phyloP scores from a whole-genome alignment of 1,284 basidiomycete species.

The Melampsora medusae region DNA sequence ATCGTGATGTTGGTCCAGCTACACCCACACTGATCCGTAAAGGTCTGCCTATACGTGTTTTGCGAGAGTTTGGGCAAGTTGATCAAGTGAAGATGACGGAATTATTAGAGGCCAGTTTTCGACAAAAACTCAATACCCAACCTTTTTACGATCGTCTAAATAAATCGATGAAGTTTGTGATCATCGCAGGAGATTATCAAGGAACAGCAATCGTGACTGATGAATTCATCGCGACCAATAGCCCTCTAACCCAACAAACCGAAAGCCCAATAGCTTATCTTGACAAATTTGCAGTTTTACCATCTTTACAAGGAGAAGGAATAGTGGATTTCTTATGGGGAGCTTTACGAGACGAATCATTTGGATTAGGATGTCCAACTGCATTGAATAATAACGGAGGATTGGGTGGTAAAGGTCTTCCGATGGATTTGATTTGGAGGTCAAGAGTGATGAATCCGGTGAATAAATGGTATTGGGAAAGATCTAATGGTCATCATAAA shows the following conservation, averaged over 20 bases:
- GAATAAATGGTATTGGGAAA: conserved; percentile 99
- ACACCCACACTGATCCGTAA: conserved; percentile 90
- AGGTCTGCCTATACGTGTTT: conserved; percentile 79
- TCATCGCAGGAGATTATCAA: conserved; percentile 92
- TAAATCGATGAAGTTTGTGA: conserved; percentile 79
- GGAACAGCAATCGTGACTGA: conserved; percentile 92
- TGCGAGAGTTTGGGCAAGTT: conserved; percentile 65
- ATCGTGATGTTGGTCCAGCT: conserved; percentile 77
- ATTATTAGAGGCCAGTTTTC: conserved; percentile 84
- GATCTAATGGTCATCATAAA: conserved; percentile 82
- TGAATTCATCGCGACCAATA: conserved; percentile 61
- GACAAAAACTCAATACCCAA: conserved; percentile 68
- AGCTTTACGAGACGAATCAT: conserved; percentile 95
- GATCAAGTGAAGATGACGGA: conserved; percentile 73
- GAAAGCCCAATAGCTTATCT: conserved; percentile 73
- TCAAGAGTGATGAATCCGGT: conserved; percentile 87
- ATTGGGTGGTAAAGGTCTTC: conserved; percentile 78
- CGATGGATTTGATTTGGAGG: conserved; percentile 94
- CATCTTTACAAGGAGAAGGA: conserved; percentile 91
- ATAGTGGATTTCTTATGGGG: conserved; percentile 99
- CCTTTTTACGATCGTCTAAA: conserved; percentile 78
- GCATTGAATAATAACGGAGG: conserved; percentile 89
- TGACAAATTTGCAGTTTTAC: conserved; percentile 97
- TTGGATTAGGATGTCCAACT: conserved; percentile 87
- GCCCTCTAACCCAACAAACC: conserved; percentile 40